Evolutionary conservation across 225 moss, liverwort and hornwort species (phyloP), one percentile per base, ranked within the genome.

Genomic region (Bryum argenteum): DNA sequence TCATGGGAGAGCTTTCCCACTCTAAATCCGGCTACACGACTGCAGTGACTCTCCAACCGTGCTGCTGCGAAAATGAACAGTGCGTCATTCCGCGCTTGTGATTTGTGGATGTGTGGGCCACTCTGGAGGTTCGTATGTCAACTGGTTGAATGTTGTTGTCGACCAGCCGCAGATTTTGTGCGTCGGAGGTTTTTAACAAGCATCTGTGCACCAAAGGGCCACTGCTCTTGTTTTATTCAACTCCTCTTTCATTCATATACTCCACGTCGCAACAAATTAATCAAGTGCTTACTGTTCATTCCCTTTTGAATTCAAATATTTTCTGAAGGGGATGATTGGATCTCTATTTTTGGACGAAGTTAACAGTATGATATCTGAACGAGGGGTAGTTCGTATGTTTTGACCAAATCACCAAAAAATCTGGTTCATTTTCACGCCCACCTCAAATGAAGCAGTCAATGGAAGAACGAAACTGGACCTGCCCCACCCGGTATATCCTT

Each of bases 41-140:
- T 60, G 59, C 60, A 37, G 22, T 37, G 60, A 37, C 43, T 61
- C 17, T 41, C 66, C 61, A 42, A 15, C 3, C 1, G 7, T 22
- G 20, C 26, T 22, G 20, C 26, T 1, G 37, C 1, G 23, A 63
- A 70, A 63, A 1, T 15, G 71, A 24, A 54, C 66, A 58, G 50
- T 77, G 33, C 33, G 33, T 33, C 71, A 71, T 77, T 65, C 65
- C 7, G 40, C 3, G 11, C 9, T 7, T 15, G 14, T 19, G 57
- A 70, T 65, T 79, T 74, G 79, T 10, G 37, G 33, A 73, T 57
- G 41, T 1, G 10, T 0, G 10, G 24, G 28, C 20, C 61, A 23
- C 50, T 50, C 51, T 47, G 15, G 20, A 12, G 2, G 23, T 10
- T 19, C 1, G 8, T 43, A 5, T 19, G 16, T 21, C n/a, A n/a